Conservation (phyloP, 2,329 filamentous ascomycete genomes). For the Stromatinia cepivora region DNA sequence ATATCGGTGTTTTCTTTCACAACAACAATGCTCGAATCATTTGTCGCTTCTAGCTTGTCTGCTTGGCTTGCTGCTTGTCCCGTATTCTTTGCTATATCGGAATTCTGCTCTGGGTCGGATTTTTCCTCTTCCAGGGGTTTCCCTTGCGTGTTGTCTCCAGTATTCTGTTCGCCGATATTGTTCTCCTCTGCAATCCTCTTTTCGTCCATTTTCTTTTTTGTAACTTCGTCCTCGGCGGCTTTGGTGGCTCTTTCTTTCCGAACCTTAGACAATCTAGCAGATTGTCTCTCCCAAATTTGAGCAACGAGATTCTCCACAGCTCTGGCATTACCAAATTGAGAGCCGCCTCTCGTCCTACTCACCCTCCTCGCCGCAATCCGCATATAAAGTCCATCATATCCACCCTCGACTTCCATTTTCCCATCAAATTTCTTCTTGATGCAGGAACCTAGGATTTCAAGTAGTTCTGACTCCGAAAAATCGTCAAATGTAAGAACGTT, state of each 20-base stretch:
- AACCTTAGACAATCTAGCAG: slow-evolving; percentile 35
- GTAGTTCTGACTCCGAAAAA: slow-evolving; percentile 64
- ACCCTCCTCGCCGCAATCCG: slow-evolving; percentile 63
- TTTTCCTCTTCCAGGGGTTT: slow-evolving; percentile 42
- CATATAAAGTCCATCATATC: slow-evolving; percentile 58
- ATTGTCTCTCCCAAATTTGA: slow-evolving; percentile 57
- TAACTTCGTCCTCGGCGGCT: neutral
- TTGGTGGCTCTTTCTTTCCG: slow-evolving; percentile 16
- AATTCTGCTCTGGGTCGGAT: neutral
- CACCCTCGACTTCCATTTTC: slow-evolving; percentile 60
- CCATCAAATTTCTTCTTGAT: slow-evolving; percentile 54
- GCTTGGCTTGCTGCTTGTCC: neutral
- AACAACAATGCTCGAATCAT: neutral
- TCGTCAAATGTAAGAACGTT: slow-evolving; percentile 65
- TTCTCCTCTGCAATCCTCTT: slow-evolving; percentile 24
- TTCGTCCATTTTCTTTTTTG: slow-evolving; percentile 34
- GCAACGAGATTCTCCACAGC: slow-evolving; percentile 62
- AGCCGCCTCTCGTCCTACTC: slow-evolving; percentile 58
- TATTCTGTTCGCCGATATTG: neutral
- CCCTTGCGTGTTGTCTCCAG: slow-evolving; percentile 42
- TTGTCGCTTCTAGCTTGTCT: neutral
- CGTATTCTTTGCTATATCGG: too few relatives aligned
- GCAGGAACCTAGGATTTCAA: slow-evolving; percentile 55
- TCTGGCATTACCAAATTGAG: slow-evolving; percentile 72
- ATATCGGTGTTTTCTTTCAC: neutral